Percentiles rank a stretch among this genome's conserved stretches.
Evolutionary conservation across 345 rosid genomes (phyloP).

Genomic region (Pistacia integerrima): DNA sequence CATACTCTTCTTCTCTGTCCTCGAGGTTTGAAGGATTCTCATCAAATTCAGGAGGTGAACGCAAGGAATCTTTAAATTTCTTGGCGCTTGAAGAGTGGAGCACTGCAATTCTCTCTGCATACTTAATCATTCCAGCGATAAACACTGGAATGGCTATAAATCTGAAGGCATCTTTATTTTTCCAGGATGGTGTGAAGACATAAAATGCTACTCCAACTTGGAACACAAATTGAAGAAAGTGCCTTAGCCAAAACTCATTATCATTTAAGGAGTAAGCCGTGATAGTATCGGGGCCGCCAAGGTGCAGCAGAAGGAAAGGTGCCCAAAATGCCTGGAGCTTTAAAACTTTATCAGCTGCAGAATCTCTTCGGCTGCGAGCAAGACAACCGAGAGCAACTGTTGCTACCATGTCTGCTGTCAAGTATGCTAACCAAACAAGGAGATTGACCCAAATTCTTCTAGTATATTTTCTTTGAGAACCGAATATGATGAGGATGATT

Average conservation of each 20-base stretch:
- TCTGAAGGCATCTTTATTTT: conserved; percentile 15
- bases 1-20: neutral
- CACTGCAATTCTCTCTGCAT: conserved; percentile 4
- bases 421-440: conserved; percentile 16
- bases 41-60: neutral
- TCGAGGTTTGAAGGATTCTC: too few relatives aligned
- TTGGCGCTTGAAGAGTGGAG: conserved; percentile 3
- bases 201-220: conserved; percentile 30
- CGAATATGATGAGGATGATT: neutral
- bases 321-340: conserved; percentile 21
- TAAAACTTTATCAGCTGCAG: neutral
- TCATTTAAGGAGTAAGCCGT: too few relatives aligned
- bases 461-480: neutral
- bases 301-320: too few relatives aligned
- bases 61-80: neutral
- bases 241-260: too few relatives aligned
- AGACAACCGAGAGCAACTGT: conserved; percentile 10
- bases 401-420: conserved; percentile 23
- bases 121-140: conserved; percentile 3
- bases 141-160: conserved; percentile 15
- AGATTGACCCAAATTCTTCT: neutral
- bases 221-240: neutral
- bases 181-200: conserved; percentile 19
- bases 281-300: too few relatives aligned
- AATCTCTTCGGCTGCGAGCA: neutral